Conservation (phyloP, 1,284 basidiomycete species). For the Moesziomyces globuligerus region DNA sequence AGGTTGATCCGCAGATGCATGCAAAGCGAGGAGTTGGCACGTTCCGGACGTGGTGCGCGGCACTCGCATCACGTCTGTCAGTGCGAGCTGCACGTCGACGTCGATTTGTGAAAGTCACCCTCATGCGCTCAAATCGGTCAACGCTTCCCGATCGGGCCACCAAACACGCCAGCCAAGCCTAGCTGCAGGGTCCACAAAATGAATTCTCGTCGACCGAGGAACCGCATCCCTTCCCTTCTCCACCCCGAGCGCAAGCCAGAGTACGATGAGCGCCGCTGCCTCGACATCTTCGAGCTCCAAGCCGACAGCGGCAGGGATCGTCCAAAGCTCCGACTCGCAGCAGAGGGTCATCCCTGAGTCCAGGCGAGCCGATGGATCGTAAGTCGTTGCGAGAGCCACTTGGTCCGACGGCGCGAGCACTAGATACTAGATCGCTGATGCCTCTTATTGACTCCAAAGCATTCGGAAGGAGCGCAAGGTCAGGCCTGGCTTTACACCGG, state of each 20-base stretch:
- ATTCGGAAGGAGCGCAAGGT: constrained; percentile 89
- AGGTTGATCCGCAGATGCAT: neutral
- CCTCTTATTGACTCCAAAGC: constrained; percentile 69
- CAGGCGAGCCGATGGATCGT: constrained; percentile 85
- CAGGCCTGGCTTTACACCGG: constrained; percentile 90
- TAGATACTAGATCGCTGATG: neutral
- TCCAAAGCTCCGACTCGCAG: constrained; percentile 81
- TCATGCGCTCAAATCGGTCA: neutral
- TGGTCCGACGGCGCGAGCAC: too few species aligned
- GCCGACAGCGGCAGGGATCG: constrained; percentile 80
- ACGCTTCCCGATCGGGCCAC: too few species aligned
- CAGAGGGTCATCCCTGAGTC: constrained; percentile 89
- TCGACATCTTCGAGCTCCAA: constrained; percentile 72
- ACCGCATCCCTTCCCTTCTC: neutral
- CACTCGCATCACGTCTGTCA: neutral
- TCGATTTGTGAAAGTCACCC: constrained; percentile 2
- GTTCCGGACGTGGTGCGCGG: constrained; percentile 27
- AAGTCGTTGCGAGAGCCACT: constrained; percentile 68
- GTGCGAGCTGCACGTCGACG: constrained; percentile 4
- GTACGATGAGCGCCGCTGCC: constrained; percentile 6
- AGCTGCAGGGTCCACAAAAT: constrained; percentile 11
- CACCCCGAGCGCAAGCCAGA: neutral
- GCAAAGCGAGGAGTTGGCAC: constrained; percentile 2
- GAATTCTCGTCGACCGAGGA: neutral
- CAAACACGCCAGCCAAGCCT: neutral